phyloP scores from a whole-genome alignment of 2,329 filamentous ascomycete species.

The Ascochyta clinopodiicola region DNA sequence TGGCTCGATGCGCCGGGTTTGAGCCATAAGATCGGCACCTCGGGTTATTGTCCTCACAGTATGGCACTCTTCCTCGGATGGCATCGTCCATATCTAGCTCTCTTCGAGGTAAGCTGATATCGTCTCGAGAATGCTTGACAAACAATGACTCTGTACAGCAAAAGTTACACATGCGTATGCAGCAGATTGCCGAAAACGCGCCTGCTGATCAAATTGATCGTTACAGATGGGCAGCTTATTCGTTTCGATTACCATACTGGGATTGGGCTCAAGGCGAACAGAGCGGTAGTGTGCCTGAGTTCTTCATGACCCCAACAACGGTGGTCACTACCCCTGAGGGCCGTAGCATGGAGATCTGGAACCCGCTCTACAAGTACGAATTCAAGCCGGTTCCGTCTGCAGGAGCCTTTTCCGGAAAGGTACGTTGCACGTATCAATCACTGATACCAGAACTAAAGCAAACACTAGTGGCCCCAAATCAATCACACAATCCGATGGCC shows the following conservation, averaged over 20 bases:
- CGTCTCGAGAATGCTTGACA: neutral
- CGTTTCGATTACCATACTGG: slow-evolving; percentile 46
- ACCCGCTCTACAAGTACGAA: slow-evolving; percentile 39
- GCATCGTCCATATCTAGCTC: slow-evolving; percentile 80
- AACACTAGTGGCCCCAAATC: slow-evolving; percentile 29
- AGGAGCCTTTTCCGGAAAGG: slow-evolving; percentile 36
- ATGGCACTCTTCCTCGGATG: slow-evolving; percentile 82
- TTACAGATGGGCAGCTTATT: slow-evolving; percentile 34
- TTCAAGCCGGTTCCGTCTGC: slow-evolving; percentile 31
- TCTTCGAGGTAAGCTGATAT: slow-evolving; percentile 59
- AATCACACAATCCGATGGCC: slow-evolving; percentile 45
- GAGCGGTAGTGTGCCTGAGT: slow-evolving; percentile 31
- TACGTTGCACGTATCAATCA: neutral
- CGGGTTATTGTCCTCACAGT: slow-evolving; percentile 78
- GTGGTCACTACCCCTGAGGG: slow-evolving; percentile 28
- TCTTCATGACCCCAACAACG: slow-evolving; percentile 28
- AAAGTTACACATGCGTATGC: slow-evolving; percentile 36
- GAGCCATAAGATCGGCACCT: slow-evolving; percentile 39
- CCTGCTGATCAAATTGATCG: slow-evolving; percentile 23
- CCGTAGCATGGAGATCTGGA: slow-evolving; percentile 22
- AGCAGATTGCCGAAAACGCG: slow-evolving; percentile 24
- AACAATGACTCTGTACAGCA: slow-evolving; percentile 26
- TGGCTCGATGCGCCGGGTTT: slow-evolving; percentile 40
- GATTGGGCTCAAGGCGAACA: slow-evolving; percentile 40
- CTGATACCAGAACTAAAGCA: neutral